Percentiles rank a stretch among this genome's conserved stretches.
phyloP scores from a whole-genome alignment of 148 eudicot species.

The Cornus florida region DNA sequence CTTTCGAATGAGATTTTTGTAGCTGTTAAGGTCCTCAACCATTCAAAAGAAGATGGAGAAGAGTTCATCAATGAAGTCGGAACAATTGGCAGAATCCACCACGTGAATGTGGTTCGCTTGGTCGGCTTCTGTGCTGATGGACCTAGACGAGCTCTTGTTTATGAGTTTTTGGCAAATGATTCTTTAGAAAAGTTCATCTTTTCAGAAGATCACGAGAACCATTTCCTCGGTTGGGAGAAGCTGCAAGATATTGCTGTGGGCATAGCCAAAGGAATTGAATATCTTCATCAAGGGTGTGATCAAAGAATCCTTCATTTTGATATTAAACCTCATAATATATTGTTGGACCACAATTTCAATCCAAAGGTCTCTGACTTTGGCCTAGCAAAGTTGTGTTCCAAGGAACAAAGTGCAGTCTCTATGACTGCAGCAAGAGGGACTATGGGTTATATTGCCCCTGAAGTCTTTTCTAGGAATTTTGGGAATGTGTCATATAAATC shows the following conservation, averaged over 20 bases:
- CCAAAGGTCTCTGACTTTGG: background rate
- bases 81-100: constrained; percentile 9
- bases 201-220: background rate
- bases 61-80: constrained; percentile 11
- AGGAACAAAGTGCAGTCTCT: background rate
- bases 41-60: background rate
- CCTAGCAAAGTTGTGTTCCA: background rate
- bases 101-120: constrained; percentile 10
- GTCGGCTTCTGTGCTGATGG: constrained; percentile 10
- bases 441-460: background rate
- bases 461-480: background rate
- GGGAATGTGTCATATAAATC: background rate
- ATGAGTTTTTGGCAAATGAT: background rate
- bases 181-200: background rate
- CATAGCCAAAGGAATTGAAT: constrained; percentile 3
- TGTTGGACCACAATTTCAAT: too few relatives aligned
- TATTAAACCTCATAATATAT: too few relatives aligned
- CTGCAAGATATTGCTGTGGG: background rate
- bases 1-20: background rate
- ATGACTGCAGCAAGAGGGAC: background rate
- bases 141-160: background rate
- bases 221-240: constrained; percentile 3
- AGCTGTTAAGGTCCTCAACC: constrained; percentile 11
- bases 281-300: constrained; percentile 3
- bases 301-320: constrained; percentile 7